These are phyloP conservation scores for Chytriomyces sp. DNA, from an alignment of 192 early-diverging fungal genomes.

Conservation along the genomic window DNA sequence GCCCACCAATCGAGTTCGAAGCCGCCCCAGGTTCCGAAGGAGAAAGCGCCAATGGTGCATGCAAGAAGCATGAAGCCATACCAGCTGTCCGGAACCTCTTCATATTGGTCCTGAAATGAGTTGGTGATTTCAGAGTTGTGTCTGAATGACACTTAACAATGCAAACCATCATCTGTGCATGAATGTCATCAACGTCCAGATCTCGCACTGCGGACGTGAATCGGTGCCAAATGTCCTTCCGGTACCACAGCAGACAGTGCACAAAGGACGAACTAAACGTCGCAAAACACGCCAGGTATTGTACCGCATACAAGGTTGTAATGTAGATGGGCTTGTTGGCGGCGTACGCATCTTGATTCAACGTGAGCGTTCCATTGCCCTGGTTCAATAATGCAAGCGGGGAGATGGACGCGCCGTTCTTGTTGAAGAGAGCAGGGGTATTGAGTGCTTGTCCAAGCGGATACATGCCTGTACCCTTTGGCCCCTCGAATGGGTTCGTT, in stretches of 20 bases:
- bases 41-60: not conserved
- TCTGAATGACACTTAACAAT: not conserved
- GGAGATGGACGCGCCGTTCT: conserved; percentile 16
- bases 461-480: conserved; percentile 16
- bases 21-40: conserved; percentile 24
- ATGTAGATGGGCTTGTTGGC: conserved; percentile 18
- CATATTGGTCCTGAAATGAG: conserved; percentile 28
- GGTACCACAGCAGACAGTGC: conserved; percentile 68
- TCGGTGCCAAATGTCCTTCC: conserved; percentile 32
- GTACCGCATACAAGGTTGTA: conserved; percentile 34
- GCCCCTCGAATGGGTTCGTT: conserved; percentile 17
- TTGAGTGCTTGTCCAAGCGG: conserved; percentile 31
- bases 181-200: conserved; percentile 34
- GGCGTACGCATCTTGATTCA: conserved; percentile 29
- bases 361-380: conserved; percentile 13
- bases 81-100: conserved; percentile 35
- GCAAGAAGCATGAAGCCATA: conserved; percentile 18
- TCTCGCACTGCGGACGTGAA: conserved; percentile 25
- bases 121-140: conserved; percentile 1
- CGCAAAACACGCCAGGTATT: conserved; percentile 39
- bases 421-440: conserved; percentile 24
- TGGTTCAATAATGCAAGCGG: conserved; percentile 15
- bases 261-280: conserved; percentile 57
- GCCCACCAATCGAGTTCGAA: conserved; percentile 38
- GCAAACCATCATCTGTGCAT: conserved; percentile 27